phyloP scores from a whole-genome alignment of 441 rosid genomes.

The Brassica balearica region DNA sequence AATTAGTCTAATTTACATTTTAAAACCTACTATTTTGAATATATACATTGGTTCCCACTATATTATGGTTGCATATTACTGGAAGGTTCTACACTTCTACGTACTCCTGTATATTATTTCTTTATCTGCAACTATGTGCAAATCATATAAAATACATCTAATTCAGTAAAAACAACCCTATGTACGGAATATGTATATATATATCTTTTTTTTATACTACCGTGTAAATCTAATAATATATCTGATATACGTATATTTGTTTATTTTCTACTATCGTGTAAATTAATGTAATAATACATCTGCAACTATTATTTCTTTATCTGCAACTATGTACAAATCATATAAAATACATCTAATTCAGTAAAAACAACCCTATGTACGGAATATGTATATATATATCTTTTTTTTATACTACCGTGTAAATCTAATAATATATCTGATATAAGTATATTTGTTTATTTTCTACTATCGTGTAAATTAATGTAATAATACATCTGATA shows the following conservation, averaged over 20 bases:
- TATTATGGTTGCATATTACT: neutral
- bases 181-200: neutral
- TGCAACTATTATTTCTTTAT: neutral
- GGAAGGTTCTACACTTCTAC: neutral
- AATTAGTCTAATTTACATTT: slow-evolving; percentile 2
- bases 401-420: neutral
- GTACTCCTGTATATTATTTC: neutral
- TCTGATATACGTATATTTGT: no score
- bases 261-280: no score
- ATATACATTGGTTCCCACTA: neutral
- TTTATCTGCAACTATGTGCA: neutral
- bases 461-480: no score
- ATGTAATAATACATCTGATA: neutral
- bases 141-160: neutral
- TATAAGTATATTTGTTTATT: no score
- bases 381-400: neutral
- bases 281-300: neutral
- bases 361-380: neutral
- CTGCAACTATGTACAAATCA: neutral
- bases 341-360: neutral
- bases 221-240: neutral
- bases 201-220: no score
- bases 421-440: neutral
- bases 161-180: neutral
- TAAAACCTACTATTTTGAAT: neutral